phyloP scores from a whole-genome alignment of 805 yeast species.

The Debaryomyces tyrocola region DNA sequence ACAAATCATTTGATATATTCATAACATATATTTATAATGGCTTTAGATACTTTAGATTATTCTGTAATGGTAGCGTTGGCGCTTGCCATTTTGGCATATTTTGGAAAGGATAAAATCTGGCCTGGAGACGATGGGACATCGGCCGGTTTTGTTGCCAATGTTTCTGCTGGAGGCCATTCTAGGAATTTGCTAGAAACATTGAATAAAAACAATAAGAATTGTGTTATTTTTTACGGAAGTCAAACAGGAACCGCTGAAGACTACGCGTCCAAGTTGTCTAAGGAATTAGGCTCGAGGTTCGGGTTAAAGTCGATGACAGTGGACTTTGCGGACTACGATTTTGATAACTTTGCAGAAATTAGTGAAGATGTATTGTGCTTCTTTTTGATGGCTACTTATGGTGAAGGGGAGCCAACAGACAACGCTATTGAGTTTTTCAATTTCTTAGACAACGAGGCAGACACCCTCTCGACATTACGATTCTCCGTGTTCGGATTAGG shows the following conservation, averaged over 20 bases:
- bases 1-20: not conserved
- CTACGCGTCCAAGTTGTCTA: slow-evolving; percentile 85
- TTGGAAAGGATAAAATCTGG: slow-evolving; percentile 56
- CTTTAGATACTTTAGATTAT: slow-evolving; percentile 71
- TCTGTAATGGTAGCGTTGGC: slow-evolving; percentile 65
- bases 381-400: slow-evolving; percentile 88
- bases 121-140: slow-evolving; percentile 36
- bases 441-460: slow-evolving; percentile 58
- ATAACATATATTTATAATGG: slow-evolving; percentile 33
- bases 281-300: slow-evolving; percentile 80
- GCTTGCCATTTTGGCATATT: slow-evolving; percentile 63
- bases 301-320: slow-evolving; percentile 81
- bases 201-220: slow-evolving; percentile 64
- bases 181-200: slow-evolving; percentile 62
- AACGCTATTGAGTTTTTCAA: slow-evolving; percentile 82
- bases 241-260: slow-evolving; percentile 99
- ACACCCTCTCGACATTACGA: slow-evolving; percentile 56
- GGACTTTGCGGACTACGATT: slow-evolving; percentile 87
- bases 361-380: slow-evolving; percentile 56
- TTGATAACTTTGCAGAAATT: slow-evolving; percentile 68
- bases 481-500: slow-evolving; percentile 89
- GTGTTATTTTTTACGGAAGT: slow-evolving; percentile 83
- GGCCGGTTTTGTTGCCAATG: slow-evolving; percentile 29
- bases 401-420: slow-evolving; percentile 98
- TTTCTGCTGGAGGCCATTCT: slow-evolving; percentile 34